phyloP scores from a whole-genome alignment of 768 basidiomycete species.

The Russula virescens region DNA sequence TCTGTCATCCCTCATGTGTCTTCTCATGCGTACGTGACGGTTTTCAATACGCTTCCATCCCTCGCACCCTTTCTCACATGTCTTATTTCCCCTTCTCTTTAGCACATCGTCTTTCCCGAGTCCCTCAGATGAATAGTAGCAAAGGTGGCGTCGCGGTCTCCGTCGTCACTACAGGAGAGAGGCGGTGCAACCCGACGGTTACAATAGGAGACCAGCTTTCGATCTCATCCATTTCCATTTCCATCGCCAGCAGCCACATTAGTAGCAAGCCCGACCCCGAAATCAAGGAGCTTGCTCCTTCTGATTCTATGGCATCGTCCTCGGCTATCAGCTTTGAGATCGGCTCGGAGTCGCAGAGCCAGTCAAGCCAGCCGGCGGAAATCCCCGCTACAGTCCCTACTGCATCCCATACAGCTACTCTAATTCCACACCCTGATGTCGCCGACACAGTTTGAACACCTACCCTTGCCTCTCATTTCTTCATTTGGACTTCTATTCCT shows the following conservation, averaged over 20 bases:
- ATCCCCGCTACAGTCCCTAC: neutral
- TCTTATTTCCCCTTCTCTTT: neutral
- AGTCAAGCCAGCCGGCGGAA: neutral
- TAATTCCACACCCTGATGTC: neutral
- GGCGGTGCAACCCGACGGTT: neutral
- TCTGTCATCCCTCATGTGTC: conserved; percentile 7
- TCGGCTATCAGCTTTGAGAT: neutral
- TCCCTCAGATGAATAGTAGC: conserved; percentile 2
- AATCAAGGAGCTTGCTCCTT: conserved; percentile 1
- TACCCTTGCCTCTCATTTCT: neutral
- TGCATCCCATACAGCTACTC: neutral
- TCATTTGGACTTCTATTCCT: neutral
- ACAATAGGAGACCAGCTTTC: conserved; percentile 17
- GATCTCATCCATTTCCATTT: conserved; percentile 19
- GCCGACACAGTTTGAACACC: conserved; percentile 1
- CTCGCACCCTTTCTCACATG: neutral
- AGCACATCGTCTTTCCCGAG: conserved; percentile 10
- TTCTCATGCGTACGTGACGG: conserved; percentile 7
- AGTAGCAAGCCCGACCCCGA: conserved; percentile 12
- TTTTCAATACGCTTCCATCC: neutral
- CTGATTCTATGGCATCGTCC: conserved; percentile 2
- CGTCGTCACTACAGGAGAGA: neutral
- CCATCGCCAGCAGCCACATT: neutral
- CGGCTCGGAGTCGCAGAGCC: neutral
- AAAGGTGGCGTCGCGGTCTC: conserved; percentile 10